Conservation (phyloP, 2,329 filamentous ascomycete species). For the Aureobasidium sp. region DNA sequence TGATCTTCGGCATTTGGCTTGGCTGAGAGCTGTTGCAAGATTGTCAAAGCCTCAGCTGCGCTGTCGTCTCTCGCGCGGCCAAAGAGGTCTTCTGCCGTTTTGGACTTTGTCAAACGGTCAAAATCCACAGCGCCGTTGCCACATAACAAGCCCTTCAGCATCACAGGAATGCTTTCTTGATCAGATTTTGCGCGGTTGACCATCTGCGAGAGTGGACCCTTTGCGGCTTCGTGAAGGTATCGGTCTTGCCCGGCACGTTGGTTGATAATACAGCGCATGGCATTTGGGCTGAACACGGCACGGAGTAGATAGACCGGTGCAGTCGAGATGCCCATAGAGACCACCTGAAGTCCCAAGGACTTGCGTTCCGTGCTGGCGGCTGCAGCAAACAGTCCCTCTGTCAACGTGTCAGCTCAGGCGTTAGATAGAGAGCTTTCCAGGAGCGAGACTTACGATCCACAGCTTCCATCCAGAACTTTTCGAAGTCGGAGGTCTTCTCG, state of each 20-base stretch:
- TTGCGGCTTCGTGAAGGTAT: slow-evolving; percentile 71
- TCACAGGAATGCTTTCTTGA: slow-evolving; percentile 51
- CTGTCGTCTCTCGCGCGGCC: slow-evolving; percentile 49
- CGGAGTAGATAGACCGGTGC: slow-evolving; percentile 45
- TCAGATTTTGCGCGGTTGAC: slow-evolving; percentile 57
- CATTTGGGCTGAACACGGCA: slow-evolving; percentile 71
- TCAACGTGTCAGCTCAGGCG: slow-evolving; percentile 19
- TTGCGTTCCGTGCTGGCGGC: slow-evolving; percentile 82
- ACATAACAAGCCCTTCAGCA: slow-evolving; percentile 63
- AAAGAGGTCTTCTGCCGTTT: slow-evolving; percentile 71
- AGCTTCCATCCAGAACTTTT: slow-evolving; percentile 76
- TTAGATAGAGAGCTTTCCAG: not conserved
- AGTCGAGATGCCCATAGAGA: slow-evolving; percentile 58
- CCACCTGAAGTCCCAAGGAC: slow-evolving; percentile 82
- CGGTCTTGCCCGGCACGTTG: slow-evolving; percentile 71
- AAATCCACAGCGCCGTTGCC: slow-evolving; percentile 69
- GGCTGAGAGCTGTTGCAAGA: slow-evolving; percentile 37
- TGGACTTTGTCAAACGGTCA: slow-evolving; percentile 77
- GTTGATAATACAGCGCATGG: slow-evolving; percentile 75
- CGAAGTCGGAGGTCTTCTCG: slow-evolving; percentile 44
- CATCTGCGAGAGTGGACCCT: slow-evolving; percentile 66
- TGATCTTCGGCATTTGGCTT: slow-evolving; percentile 42
- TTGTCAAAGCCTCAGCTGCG: slow-evolving; percentile 33
- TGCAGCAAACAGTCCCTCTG: slow-evolving; percentile 76
- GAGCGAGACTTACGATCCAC: slow-evolving; percentile 62